Base-by-base conservation (phyloP, 768 basidiomycete genomes). In the Lyophyllum semitale region DNA sequence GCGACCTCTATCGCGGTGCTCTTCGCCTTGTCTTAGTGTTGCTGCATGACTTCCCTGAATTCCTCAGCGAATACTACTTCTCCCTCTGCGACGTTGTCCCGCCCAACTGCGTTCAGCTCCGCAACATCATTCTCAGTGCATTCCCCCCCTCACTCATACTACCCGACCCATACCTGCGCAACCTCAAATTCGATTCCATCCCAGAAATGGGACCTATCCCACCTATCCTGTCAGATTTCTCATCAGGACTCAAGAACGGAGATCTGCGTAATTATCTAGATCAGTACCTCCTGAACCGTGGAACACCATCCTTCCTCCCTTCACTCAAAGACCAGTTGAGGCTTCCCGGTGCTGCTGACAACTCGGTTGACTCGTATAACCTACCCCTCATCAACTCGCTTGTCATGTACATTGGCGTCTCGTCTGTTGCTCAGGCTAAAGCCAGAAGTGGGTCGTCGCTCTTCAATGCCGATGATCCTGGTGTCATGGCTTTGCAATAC, bases 41-140 rank as follows among this genome's bases (percentile, higher is more conserved):
- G 48, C 84, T 99, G 18, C 95, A 99, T 71, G 97, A 98, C 73
- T 98, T 98, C 80, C 97, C 97, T 48, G 97, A 98, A 58, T 98
- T 98, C 79, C 80, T 98, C 58, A 93, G 89, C 70, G 94, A 95
- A 75, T 94, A 95, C 69, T 96, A 98, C 73, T 95, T 96, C 75
- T 89, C 93, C 40, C 85, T 99, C 29, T 93, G 94, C 66, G 96
- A 98, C 60, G 89, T 84, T 57, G 92, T 99, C 58, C 97, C 97
- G 43, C 79, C 88, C 25, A 85, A 89, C 59, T 98, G 95, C 81
- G 87, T 96, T 55, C 97, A 99, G 72, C 83, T 98, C 50, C 89
- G 95, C 63, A 99, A 99, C 76, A 87, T 99, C 74, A 86, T 99
- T 58, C 87, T 98, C 59, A 91, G 92, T 69, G 96, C 97, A 26